Evolutionary conservation across 2,329 filamentous ascomycete genomes (phyloP), one percentile per base, ranked within the genome.

Genomic region (Trichophyton schoenleinii): DNA sequence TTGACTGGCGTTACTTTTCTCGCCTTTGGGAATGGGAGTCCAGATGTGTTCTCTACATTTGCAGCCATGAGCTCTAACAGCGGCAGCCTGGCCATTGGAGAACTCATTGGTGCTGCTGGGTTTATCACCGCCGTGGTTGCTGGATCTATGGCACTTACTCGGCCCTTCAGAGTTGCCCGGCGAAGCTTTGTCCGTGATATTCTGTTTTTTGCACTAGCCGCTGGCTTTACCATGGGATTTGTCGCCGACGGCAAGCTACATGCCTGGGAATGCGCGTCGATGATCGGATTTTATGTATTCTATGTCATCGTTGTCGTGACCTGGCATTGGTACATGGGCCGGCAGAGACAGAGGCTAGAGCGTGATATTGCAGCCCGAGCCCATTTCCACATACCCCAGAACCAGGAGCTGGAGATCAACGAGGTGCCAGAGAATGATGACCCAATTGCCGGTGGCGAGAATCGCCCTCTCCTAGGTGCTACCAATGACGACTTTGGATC

Each of bases 11-110:
- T 99, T 31, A 99, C 94, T 0, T 95, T 99, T 69, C 78, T 99
- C 59, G 94, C 94, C 7, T 95, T 99, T 74, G 94, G 94, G 66
- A 99, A 99, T 78, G 94, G 94, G 59, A 97, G 92, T 64, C 94
- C 94, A 1, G 94, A 99, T 74, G 91, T 99, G 53, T 99, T 99
- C 74, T 96, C 91, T 66, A 99, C 94, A 1, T 97, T 99, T 75
- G 94, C 94, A 15, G 95, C 94, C 67, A 97, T 99, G 90, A 87
- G 86, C 69, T 96, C 91, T 25, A 90, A 97, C 70, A 96, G 91
- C 71, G 92, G 92, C n/a, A 95, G 91, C 77, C 83, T 99, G 80
- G 94, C 94, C 0, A 85, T 99, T 46, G 94, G 94, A 53, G 94
- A 99, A 76, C 80, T 99, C 58, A 90, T 99, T 60, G 94, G 94